Evolutionary conservation across 495 filamentous ascomycete species (phyloP), one percentile per base, ranked within the genome.

Genomic region (Penicillium macrosclerotiorum): DNA sequence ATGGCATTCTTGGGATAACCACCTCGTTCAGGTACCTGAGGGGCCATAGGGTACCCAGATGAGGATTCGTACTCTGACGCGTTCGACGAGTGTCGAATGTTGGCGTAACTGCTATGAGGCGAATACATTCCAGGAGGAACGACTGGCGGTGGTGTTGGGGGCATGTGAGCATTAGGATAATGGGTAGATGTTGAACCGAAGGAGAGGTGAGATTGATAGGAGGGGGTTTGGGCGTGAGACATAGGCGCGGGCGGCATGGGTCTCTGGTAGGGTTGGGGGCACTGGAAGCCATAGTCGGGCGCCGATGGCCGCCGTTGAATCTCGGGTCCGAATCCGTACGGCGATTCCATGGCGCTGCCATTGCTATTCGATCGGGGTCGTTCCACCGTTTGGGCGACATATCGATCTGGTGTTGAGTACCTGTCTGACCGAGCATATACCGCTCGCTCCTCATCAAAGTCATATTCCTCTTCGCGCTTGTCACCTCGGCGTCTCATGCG

Each of bases 401-500:
- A 61, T 32, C 62, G 57, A 63, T 81, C 79, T 13, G 68, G 76
- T 35, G 80, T 78, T n/a, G 68, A 64, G 41, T 76, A 80, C 6
- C 65, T 63, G 43, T 88, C 84, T 1, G 76, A 73, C 22, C 80
- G 75, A 23, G 78, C 69, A 49, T 80, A 79, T 3, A 71, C 60
- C 7, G 53, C 53, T 2, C 86, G 80, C 3, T 89, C 84, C 27
- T 85, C 83, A 34, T 84, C 79, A 45, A 78, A 81, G 23, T 83
- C 80, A 30, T 72, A 85, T 26, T 82, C 80, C 29, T 80, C 77
- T 34, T 83, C 76, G 12, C 63, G 60, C 75, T 94, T 89, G 48
- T 80, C 80, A 23, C 90, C 88, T 17, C 89, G 84, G 47, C 91
- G 82, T 65, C 93, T 84, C 93, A 98, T 98, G 33, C 93, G 83